Conservation (phyloP, 306 rosid species). For the Citrullus colocynthis region DNA sequence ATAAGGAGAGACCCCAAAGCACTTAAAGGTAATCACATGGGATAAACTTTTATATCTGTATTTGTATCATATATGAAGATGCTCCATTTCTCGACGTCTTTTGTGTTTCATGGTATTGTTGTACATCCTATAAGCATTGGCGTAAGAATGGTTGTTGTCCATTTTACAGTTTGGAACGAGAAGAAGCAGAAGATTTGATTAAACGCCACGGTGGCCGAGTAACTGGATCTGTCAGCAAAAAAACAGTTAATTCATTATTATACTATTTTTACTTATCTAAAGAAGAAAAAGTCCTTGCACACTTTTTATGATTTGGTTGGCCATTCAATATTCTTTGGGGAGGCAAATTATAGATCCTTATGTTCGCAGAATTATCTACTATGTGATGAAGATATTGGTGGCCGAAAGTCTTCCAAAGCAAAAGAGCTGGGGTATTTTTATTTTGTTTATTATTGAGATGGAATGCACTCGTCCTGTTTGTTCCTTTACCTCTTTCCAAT, state of each 20-base stretch:
- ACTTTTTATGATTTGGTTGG: not conserved
- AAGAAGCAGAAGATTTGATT: conserved; percentile 95
- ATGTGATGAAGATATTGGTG: conserved; percentile 96
- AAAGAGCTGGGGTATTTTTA: conserved; percentile 83
- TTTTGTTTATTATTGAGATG: conserved; percentile 3
- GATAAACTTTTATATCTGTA: not conserved
- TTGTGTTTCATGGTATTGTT: conserved; percentile 3
- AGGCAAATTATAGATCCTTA: conserved; percentile 16
- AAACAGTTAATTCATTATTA: conserved; percentile 42
- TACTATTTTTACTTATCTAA: not conserved
- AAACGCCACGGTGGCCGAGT: conserved; percentile 92
- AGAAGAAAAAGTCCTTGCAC: not conserved
- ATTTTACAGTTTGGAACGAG: conserved; percentile 73
- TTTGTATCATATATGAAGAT: not conserved
- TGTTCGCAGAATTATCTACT: conserved; percentile 73
- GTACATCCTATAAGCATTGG: conserved; percentile 9
- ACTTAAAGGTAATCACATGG: too few relatives aligned
- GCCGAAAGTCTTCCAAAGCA: conserved; percentile 78
- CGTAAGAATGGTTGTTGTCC: conserved; percentile 10
- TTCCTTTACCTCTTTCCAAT: not conserved
- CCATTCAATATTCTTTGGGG: not conserved
- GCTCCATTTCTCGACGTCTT: not conserved
- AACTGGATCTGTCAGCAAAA: conserved; percentile 95
- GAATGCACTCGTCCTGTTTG: conserved; percentile 9
- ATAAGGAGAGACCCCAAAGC: too few relatives aligned